Base-by-base conservation (phyloP, 257 asterid genomes). In the Striga asiatica region DNA sequence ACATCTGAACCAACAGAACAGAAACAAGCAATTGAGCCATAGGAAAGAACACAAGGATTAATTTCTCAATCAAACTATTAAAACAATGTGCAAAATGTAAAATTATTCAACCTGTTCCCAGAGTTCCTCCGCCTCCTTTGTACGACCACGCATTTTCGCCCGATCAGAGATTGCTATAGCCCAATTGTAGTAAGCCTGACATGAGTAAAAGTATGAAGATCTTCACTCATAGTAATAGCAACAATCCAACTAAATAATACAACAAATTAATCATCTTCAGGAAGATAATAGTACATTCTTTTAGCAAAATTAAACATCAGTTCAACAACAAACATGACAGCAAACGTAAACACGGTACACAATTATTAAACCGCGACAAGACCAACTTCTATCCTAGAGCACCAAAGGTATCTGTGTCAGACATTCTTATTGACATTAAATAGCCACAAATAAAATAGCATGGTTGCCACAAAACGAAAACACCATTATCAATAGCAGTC, bases 161-260 rank as follows among this genome's bases (percentile, higher is more conserved):
- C 97, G 78, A 71, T 92, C 99, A 42, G 99, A 92, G 72, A 92
- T 88, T 71, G 99, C 99, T 57, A 92, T 92, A 48, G 99, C 97
- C 95, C 97, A 92, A 50, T 92, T 92, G 65, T 92, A 92, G 64
- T 79, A 92, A 42, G 99, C 99, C 99, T 92, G 77, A 60, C 5
- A 67, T 41, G 50, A 45, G 41, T 29, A 50, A 50, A 56, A 8
- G 34, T 31, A 17, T 24, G 38, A 48, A 37, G 9, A 23, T 49
- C 16, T n/a, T 63, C 60, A 47, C 46, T 23, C 41, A 21, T 56
- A 58, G 47, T 17, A 47, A 58, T 20, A 62, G 28, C 17, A 59
- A 28, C 29, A 32, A 22, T 56, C 48, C 8, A 19, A 60, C 17
- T 31, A 21, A 37, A 23, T 14, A 37, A 22, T 41, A 52, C 11